A percentile compares a stretch with the other conserved stretches of the same genome.
phyloP scores from a whole-genome alignment of 306 rosid species.

The Cucumis cinereus region DNA sequence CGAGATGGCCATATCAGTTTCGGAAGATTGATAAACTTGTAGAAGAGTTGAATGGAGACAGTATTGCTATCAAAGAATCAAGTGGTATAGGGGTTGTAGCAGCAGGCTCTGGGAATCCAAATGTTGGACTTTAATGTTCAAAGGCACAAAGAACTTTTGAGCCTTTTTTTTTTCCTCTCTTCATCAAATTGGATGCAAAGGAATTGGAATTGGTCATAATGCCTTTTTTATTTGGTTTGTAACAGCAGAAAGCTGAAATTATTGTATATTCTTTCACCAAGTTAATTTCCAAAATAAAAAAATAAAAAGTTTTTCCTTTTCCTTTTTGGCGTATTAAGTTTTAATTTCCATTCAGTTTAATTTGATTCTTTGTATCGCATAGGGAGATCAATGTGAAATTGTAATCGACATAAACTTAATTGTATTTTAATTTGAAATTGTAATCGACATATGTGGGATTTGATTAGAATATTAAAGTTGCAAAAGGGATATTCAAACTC shows the following conservation, averaged over 20 bases:
- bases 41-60: slow-evolving; percentile 35
- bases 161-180: not conserved
- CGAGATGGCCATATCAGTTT: slow-evolving; percentile 91
- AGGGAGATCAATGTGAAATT: not conserved
- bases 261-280: not conserved
- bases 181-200: not conserved
- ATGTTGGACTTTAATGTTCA: slow-evolving; percentile 41
- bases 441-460: too few relatives aligned
- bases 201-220: not conserved
- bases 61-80: slow-evolving; percentile 24
- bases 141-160: not conserved
- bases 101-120: slow-evolving; percentile 90
- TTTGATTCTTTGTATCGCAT: not conserved
- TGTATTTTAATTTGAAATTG: too few relatives aligned
- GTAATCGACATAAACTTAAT: not conserved
- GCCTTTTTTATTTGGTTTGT: not conserved
- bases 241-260: not conserved
- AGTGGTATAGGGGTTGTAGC: slow-evolving; percentile 91
- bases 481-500: not conserved
- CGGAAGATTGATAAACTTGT: slow-evolving; percentile 77
- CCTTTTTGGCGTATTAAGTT: not conserved
- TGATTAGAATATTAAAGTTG: too few relatives aligned
- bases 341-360: not conserved
- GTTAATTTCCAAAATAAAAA: not conserved
- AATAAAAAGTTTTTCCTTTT: not conserved